These are phyloP conservation scores for Byssochlamys sp. DNA, from an alignment of 2,329 filamentous ascomycete species.

Conservation along the genomic window DNA sequence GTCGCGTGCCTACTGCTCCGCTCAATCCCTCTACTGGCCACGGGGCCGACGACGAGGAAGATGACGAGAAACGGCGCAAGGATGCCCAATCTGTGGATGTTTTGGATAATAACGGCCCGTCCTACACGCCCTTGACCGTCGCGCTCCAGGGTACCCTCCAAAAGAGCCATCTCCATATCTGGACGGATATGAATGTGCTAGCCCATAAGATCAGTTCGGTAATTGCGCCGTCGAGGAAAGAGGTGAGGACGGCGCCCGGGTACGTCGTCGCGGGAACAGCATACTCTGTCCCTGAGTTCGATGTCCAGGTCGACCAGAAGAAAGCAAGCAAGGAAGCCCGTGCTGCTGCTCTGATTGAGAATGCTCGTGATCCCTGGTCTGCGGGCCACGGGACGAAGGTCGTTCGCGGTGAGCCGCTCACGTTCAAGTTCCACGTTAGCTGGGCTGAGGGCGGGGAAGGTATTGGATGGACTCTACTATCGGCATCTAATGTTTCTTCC, in stretches of 20 bases:
- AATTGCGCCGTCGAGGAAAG: slow-evolving; percentile 33
- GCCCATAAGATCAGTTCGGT: slow-evolving; percentile 49
- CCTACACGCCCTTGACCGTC: slow-evolving; percentile 68
- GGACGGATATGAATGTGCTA: slow-evolving; percentile 79
- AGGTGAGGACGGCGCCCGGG: slow-evolving; percentile 46
- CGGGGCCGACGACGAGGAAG: slow-evolving; percentile 24
- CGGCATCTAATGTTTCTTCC: slow-evolving; percentile 1
- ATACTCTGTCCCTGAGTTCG: slow-evolving; percentile 69
- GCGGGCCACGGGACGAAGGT: slow-evolving; percentile 51
- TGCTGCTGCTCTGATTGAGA: slow-evolving; percentile 34
- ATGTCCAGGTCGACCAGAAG: slow-evolving; percentile 31
- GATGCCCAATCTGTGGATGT: slow-evolving; percentile 6
- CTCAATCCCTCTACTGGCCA: slow-evolving; percentile 24
- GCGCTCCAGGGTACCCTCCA: slow-evolving; percentile 84
- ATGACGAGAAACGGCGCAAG: slow-evolving; percentile 43
- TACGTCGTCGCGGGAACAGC: slow-evolving; percentile 80
- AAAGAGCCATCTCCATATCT: slow-evolving; percentile 78
- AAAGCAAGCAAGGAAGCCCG: slow-evolving; percentile 24
- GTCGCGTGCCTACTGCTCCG: slow-evolving; percentile 75
- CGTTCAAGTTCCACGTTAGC: slow-evolving; percentile 66
- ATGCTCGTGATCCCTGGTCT: slow-evolving; percentile 38
- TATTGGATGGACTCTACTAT: slow-evolving; percentile 23
- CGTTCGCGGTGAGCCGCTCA: slow-evolving; percentile 77
- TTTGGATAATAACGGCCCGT: slow-evolving; percentile 19
- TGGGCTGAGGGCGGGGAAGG: slow-evolving; percentile 51